These are phyloP conservation scores for Pinus albicaulis DNA, from an alignment of 75 land plant species.

Conservation along the genomic window DNA sequence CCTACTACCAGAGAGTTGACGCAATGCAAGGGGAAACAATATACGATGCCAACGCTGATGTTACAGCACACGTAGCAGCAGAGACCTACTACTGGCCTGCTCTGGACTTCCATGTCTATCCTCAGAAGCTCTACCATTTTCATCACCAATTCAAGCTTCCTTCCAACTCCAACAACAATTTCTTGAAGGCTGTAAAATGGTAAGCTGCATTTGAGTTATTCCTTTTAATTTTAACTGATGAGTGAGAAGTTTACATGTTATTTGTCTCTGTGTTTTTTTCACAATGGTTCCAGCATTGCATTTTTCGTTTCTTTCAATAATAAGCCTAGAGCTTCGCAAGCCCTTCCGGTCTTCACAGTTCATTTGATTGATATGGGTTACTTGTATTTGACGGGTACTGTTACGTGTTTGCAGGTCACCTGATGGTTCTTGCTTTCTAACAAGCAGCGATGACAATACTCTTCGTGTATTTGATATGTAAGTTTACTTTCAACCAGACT, in stretches of 20 bases:
- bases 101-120: constrained; percentile 58
- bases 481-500: background rate
- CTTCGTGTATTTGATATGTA: constrained; percentile 78
- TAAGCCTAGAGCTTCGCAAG: background rate
- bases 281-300: background rate
- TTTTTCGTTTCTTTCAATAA: background rate
- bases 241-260: background rate
- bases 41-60: too few relatives aligned
- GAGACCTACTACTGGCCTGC: constrained; percentile 37
- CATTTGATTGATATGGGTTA: background rate
- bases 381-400: background rate
- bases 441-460: constrained; percentile 79
- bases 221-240: background rate
- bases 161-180: constrained; percentile 55
- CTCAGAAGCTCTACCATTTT: constrained; percentile 73
- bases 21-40: too few relatives aligned
- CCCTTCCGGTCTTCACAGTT: background rate
- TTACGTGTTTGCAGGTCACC: constrained; percentile 72
- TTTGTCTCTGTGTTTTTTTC: background rate
- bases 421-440: constrained; percentile 92
- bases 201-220: constrained; percentile 10
- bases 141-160: constrained; percentile 55
- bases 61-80: too few relatives aligned
- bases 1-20: background rate
- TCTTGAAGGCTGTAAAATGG: constrained; percentile 97